A percentile compares a stretch with the other conserved stretches of the same genome.
Conservation (phyloP, 768 basidiomycete species). For the Lactifluus hygrophoroides region DNA sequence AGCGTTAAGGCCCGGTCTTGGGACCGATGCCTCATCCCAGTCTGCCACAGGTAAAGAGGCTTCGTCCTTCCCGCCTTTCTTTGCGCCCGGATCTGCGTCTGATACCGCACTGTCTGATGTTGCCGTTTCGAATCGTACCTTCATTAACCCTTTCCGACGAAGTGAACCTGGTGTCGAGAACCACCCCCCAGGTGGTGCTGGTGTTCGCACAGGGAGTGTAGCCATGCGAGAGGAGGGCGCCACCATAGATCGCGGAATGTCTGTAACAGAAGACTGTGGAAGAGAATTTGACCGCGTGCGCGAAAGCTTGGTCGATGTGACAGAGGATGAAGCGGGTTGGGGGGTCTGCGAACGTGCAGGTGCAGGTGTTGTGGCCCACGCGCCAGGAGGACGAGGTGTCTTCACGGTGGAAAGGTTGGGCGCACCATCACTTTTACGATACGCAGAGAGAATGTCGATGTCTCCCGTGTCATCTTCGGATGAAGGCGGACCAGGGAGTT, state of each 20-base stretch:
- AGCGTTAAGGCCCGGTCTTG: background rate
- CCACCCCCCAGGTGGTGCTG: constrained; percentile 40
- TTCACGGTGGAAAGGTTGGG: constrained; percentile 31
- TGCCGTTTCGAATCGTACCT: constrained; percentile 62
- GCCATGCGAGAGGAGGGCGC: background rate
- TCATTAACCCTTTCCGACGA: constrained; percentile 47
- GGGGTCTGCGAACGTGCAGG: constrained; percentile 21
- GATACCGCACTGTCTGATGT: constrained; percentile 26
- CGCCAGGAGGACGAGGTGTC: constrained; percentile 40
- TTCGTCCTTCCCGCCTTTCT: background rate
- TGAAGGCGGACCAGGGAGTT: constrained; percentile 59
- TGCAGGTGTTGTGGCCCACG: constrained; percentile 36
- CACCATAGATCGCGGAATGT: background rate
- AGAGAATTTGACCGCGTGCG: constrained; percentile 19
- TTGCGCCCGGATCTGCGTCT: constrained; percentile 19
- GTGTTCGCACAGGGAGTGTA: constrained; percentile 30
- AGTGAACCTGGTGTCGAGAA: constrained; percentile 41
- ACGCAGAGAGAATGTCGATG: constrained; percentile 24
- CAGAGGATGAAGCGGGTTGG: background rate
- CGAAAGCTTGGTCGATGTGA: background rate
- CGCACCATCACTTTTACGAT: constrained; percentile 18
- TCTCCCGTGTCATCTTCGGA: constrained; percentile 41
- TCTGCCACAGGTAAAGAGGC: constrained; percentile 4
- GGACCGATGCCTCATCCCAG: background rate
- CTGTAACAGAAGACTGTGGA: constrained; percentile 12